Evolutionary conservation across 257 asterid genomes (phyloP).

Genomic region (Asclepias syriaca): DNA sequence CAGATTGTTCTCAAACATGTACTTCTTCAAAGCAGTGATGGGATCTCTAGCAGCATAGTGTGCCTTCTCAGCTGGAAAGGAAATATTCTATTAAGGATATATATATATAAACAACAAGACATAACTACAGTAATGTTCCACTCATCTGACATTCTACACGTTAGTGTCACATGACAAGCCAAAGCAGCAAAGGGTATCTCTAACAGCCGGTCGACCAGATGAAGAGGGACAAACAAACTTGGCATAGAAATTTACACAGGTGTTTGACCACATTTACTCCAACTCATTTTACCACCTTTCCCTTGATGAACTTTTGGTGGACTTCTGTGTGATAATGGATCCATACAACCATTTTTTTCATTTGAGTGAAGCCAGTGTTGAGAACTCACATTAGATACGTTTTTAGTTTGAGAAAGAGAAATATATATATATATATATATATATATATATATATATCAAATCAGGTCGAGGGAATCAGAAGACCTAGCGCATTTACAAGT

Average conservation of each 20-base stretch:
- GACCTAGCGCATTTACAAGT: neutral
- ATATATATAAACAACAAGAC: neutral
- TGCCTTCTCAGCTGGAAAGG: conserved; percentile 86
- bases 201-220: neutral
- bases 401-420: neutral
- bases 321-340: neutral
- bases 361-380: neutral
- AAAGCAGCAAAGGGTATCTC: neutral
- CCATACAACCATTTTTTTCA: neutral
- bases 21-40: conserved; percentile 66
- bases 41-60: conserved; percentile 87
- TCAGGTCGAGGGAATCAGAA: neutral
- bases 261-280: neutral
- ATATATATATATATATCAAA: neutral
- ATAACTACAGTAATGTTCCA: neutral
- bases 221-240: neutral
- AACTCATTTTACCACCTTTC: neutral
- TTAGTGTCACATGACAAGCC: neutral
- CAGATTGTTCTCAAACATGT: conserved; percentile 63
- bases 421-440: neutral
- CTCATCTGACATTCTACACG: neutral
- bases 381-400: neutral
- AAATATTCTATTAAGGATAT: conserved; percentile 7
- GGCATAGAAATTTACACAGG: neutral
- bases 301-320: neutral